Base-by-base conservation (phyloP, 345 rosid species). In the Eucalyptus erythrocorys region DNA sequence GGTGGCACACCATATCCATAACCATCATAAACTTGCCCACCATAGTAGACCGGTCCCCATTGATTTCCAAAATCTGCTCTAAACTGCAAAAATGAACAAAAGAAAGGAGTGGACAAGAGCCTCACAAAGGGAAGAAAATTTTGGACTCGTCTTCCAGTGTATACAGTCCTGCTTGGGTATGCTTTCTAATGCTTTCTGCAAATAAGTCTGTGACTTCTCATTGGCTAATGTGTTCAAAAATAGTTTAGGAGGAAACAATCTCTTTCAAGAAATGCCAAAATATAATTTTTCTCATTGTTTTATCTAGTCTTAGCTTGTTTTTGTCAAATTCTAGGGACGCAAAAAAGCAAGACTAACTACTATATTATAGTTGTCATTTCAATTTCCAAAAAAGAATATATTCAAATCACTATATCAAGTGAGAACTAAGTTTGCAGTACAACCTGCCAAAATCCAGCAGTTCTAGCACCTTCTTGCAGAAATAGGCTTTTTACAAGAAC, bases 1-100 rank as follows among this genome's bases (percentile, higher is more conserved):
- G 94, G 94, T 24, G 95, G 96, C 84, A 95, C 11, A 87, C 94
- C 93, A 89, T 97, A 98, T 76, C 99, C 99, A 86, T 97, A 97
- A 32, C 98, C 97, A 88, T 95, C 97, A 89, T 95, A 98, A 68
- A 91, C 88, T 55, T 95, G 97, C 40, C 96, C 98, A 88, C 98
- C 97, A 1, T 95, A 95, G 89, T 95, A 96, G 13, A 95, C 94
- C 13, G 95, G 99, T 55, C 91, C 89, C 98, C 98, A 95, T 66
- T 95, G 99, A 92, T 93, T 96, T 82, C 95, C 95, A 89, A 93
- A 96, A 88, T 97, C 98, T 50, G 87, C 93, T 90, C 98, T 92
- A 61, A 93, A 91, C 98, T 97, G 97, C 88, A 37, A 17, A 48
- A 51, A 10, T 66, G 68, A 80, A 68, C 88, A n/a, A 15, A 45